Base-by-base conservation (phyloP, 1,139 yeast genomes). In the Protomyces gravidus region DNA sequence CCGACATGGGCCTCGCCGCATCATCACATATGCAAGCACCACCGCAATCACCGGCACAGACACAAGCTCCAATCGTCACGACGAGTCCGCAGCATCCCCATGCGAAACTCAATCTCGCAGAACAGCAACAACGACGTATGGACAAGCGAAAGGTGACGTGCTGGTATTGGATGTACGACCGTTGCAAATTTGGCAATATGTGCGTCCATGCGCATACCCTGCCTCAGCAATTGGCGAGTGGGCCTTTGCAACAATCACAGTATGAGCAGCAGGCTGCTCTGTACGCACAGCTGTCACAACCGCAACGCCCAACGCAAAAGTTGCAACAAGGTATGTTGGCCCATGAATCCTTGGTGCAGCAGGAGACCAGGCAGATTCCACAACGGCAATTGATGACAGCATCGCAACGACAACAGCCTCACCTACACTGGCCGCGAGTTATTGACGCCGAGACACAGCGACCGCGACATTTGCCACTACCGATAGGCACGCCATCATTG, bases 81-180 rank as follows among this genome's bases (percentile, higher is more conserved):
- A 9, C 21, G 6, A 7, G 19, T 27, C 6, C 7, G 36, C 46
- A 23, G 26, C 25, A 4, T 15, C 5, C 46, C 27, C 30, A 23
- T 6, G 33, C 19, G 27, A 13, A 36, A 9, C 17, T 25, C 21
- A 32, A 27, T 17, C 17, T 26, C 28, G 50, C 17, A 27, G 33
- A 46, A 46, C 32, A 26, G 50, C 36, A 7, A 46, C 50, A 46
- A 27, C 17, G 28, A 23, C 45, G 13, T 11, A 5, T 50, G 33
- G 27, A 28, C 47, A 39, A 28, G 55, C 19, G 17, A 19, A 11
- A 28, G 39, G 27, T 19, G n/a, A 48, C 42, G 33, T 47, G 59
- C 33, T 40, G 59, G 59, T 48, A 49, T 21, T 55, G 27, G 17
- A 28, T 48, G 19, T 55, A 55, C 25, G 45, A 50, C 21, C 40